phyloP scores from a whole-genome alignment of 1,139 yeast species.

The Protomyces macrosporus region DNA sequence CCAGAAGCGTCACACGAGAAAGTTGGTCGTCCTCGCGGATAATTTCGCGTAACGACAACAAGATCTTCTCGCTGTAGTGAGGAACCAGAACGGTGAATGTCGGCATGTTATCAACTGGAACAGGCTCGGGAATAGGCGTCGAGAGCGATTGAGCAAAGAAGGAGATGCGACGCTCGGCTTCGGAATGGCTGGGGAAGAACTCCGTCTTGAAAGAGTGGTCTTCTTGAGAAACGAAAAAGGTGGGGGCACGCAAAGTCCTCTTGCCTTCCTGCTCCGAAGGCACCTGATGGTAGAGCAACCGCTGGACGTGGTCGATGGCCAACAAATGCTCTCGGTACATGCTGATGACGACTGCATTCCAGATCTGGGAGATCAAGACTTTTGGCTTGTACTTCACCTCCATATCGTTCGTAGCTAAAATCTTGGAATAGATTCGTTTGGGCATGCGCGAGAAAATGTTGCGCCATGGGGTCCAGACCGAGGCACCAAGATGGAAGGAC shows the following conservation, averaged over 20 bases:
- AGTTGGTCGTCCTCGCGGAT: conserved; percentile 98
- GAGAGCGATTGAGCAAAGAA: conserved; percentile 98
- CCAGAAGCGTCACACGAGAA: conserved; percentile 91
- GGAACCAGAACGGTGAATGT: conserved; percentile 97
- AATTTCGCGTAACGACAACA: conserved; percentile 89
- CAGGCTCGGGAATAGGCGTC: conserved; percentile 96
- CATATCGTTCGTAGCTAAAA: conserved; percentile 97
- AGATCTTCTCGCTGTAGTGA: conserved; percentile 94
- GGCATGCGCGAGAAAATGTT: conserved; percentile 95
- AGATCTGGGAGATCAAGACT: conserved; percentile 93
- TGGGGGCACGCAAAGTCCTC: conserved; percentile 97
- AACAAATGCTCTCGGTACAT: conserved; percentile 97
- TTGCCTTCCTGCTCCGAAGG: conserved; percentile 97
- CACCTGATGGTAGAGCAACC: conserved; percentile 84
- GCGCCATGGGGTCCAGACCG: conserved; percentile 98
- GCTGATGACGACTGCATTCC: conserved; percentile 97
- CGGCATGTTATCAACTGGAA: conserved; percentile 99
- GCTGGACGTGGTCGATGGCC: conserved; percentile 97
- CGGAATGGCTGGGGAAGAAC: conserved; percentile 92
- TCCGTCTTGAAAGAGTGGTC: conserved; percentile 92
- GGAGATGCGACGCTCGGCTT: conserved; percentile 98
- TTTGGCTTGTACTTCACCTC: conserved; percentile 98
- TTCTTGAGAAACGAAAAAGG: conserved; percentile 96
- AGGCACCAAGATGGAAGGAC: conserved; percentile 96
- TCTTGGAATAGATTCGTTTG: conserved; percentile 95